Evolutionary conservation across 768 basidiomycete species (phyloP).

Genomic region (Amanita rubescens): DNA sequence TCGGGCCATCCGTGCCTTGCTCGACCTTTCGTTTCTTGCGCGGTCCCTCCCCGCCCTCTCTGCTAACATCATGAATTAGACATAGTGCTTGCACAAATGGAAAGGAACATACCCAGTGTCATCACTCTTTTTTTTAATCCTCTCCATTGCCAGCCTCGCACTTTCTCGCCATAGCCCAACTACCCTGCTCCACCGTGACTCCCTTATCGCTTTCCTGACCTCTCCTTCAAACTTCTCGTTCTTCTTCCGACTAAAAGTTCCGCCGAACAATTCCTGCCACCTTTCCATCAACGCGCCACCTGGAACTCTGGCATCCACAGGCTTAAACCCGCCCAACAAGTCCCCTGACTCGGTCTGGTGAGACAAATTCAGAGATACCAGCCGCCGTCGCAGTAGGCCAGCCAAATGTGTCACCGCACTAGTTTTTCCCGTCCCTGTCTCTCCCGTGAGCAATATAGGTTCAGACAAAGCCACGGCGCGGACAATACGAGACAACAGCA

Average conservation of each 20-base stretch:
- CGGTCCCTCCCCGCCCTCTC: slow-evolving; percentile 33
- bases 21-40: slow-evolving; percentile 69
- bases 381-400: slow-evolving; percentile 60
- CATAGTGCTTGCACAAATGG: neutral
- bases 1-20: slow-evolving; percentile 20
- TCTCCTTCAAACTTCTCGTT: slow-evolving; percentile 83
- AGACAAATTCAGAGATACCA: slow-evolving; percentile 89
- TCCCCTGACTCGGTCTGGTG: slow-evolving; percentile 96
- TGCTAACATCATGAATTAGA: slow-evolving; percentile 5
- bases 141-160: slow-evolving; percentile 57
- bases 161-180: slow-evolving; percentile 83
- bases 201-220: slow-evolving; percentile 72
- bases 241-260: slow-evolving; percentile 84
- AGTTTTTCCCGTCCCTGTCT: slow-evolving; percentile 99
- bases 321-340: slow-evolving; percentile 91
- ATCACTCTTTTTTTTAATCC: slow-evolving; percentile 32
- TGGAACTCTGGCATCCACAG: slow-evolving; percentile 81
- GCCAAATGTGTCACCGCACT: slow-evolving; percentile 86
- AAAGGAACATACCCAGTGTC: slow-evolving; percentile 17
- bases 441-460: slow-evolving; percentile 87
- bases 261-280: slow-evolving; percentile 76
- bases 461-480: slow-evolving; percentile 67
- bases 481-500: slow-evolving; percentile 74
- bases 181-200: slow-evolving; percentile 79
- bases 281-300: slow-evolving; percentile 61